Percentiles rank a stretch among this genome's conserved stretches.
phyloP scores from a whole-genome alignment of 768 basidiomycete species.

The Obba rivulosa region DNA sequence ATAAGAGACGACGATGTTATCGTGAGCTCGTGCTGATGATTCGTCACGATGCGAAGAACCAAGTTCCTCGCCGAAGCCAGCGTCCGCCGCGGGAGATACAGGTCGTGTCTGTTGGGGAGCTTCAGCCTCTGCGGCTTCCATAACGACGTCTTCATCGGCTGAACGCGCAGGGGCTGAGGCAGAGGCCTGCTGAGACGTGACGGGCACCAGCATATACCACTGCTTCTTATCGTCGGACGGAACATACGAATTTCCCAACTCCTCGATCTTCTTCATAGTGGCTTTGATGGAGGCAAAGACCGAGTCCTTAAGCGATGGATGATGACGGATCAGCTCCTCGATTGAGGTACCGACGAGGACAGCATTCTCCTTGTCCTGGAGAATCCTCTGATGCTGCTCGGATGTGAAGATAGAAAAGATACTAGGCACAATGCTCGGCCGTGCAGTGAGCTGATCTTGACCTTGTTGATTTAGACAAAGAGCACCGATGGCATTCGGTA shows the following conservation, averaged over 20 bases:
- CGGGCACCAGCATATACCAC: conserved; percentile 44
- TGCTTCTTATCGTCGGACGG: conserved; percentile 54
- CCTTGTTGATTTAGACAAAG: conserved; percentile 92
- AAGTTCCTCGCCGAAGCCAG: conserved; percentile 7
- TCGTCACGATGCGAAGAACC: conserved; percentile 27
- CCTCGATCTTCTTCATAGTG: conserved; percentile 69
- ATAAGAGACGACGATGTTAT: conserved; percentile 71
- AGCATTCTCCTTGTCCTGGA: conserved; percentile 91
- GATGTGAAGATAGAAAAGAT: conserved; percentile 87
- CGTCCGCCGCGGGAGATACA: conserved; percentile 15
- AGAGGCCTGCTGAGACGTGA: too few species aligned
- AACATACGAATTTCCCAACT: conserved; percentile 56
- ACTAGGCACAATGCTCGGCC: conserved; percentile 77
- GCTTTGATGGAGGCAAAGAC: conserved; percentile 75
- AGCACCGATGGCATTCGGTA: conserved; percentile 94
- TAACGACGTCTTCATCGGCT: background rate
- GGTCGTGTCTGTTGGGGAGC: background rate
- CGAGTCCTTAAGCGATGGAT: conserved; percentile 76
- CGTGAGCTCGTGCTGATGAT: conserved; percentile 47
- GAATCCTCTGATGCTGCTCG: conserved; percentile 72
- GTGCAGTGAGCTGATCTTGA: conserved; percentile 69
- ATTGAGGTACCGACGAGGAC: conserved; percentile 83
- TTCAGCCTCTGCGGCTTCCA: conserved; percentile 19
- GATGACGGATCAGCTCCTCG: conserved; percentile 95
- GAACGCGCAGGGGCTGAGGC: background rate